Percentiles rank a stretch among this genome's conserved stretches.
These are phyloP conservation scores for Protomyces pachydermus DNA, from an alignment of 1,139 yeast species.

Conservation along the genomic window DNA sequence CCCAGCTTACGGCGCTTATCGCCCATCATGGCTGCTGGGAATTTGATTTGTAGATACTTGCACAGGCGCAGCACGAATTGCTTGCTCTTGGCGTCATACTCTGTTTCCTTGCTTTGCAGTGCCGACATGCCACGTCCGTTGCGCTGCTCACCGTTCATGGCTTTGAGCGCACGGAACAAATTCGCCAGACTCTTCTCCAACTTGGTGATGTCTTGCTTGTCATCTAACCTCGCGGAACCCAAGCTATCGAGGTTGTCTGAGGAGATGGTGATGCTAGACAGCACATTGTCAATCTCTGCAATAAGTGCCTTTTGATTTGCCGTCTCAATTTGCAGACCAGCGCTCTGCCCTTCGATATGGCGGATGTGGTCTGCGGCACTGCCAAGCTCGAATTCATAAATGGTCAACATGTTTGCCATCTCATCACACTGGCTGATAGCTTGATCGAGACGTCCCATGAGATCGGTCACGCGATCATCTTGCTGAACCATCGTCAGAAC, in stretches of 20 bases:
- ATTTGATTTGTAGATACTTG: constrained; percentile 25
- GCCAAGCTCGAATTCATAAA: constrained; percentile 56
- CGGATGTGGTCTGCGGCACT: constrained; percentile 63
- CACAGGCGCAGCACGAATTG: constrained; percentile 24
- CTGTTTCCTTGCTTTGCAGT: constrained; percentile 32
- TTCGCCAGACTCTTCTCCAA: constrained; percentile 58
- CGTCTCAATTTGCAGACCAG: constrained; percentile 78
- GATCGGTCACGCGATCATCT: constrained; percentile 45
- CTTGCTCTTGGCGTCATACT: constrained; percentile 21
- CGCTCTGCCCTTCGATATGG: constrained; percentile 67
- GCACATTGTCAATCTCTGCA: constrained; percentile 61
- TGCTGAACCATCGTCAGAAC: constrained; percentile 48
- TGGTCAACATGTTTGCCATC: constrained; percentile 52
- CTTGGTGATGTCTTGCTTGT: constrained; percentile 42
- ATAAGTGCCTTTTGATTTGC: constrained; percentile 71
- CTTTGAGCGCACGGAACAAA: constrained; percentile 59
- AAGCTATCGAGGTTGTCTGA: constrained; percentile 52
- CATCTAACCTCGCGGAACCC: constrained; percentile 41
- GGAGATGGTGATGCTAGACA: constrained; percentile 65
- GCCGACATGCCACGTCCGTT: constrained; percentile 44
- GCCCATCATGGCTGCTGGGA: constrained; percentile 24
- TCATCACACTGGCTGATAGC: constrained; percentile 55
- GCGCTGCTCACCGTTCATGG: constrained; percentile 41
- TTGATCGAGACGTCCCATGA: constrained; percentile 44
- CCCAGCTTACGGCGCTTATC: not conserved